These are phyloP conservation scores for Hypoxylon sp. DNA, from an alignment of 2,329 filamentous ascomycete species.

Conservation along the genomic window DNA sequence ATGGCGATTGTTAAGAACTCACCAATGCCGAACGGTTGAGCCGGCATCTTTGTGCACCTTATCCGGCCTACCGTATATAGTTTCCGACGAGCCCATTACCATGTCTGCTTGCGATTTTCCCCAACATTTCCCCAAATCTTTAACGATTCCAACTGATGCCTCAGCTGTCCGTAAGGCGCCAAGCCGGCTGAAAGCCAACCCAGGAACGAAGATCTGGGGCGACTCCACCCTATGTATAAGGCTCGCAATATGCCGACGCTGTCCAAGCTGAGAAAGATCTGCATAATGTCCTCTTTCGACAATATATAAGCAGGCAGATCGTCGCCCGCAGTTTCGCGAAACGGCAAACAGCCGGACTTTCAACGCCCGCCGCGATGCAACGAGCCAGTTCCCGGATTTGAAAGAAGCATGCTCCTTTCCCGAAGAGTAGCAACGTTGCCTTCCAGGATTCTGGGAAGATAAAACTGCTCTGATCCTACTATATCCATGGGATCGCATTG, in stretches of 20 bases:
- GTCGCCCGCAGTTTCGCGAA: slow-evolving; percentile 25
- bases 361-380: slow-evolving; percentile 25
- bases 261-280: slow-evolving; percentile 38
- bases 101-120: not conserved
- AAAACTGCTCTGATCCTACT: not conserved
- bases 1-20: slow-evolving; percentile 10
- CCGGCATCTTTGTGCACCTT: slow-evolving; percentile 19
- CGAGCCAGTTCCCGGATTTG: slow-evolving; percentile 24
- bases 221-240: slow-evolving; percentile 8
- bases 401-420: slow-evolving; percentile 12
- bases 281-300: slow-evolving; percentile 15
- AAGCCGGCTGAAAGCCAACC: slow-evolving; percentile 44
- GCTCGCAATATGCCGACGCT: slow-evolving; percentile 32
- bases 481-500: not conserved
- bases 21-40: slow-evolving; percentile 39
- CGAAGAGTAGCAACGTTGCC: slow-evolving; percentile 28
- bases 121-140: slow-evolving; percentile 24
- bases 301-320: slow-evolving; percentile 42
- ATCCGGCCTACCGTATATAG: slow-evolving; percentile 15
- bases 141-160: slow-evolving; percentile 5
- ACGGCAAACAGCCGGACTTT: slow-evolving; percentile 33
- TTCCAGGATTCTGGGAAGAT: not conserved
- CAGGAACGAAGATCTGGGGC: slow-evolving; percentile 19
- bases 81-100: slow-evolving; percentile 11
- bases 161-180: slow-evolving; percentile 35